These are phyloP conservation scores for Dendrothele bispora DNA, from an alignment of 768 basidiomycete genomes.

Conservation along the genomic window DNA sequence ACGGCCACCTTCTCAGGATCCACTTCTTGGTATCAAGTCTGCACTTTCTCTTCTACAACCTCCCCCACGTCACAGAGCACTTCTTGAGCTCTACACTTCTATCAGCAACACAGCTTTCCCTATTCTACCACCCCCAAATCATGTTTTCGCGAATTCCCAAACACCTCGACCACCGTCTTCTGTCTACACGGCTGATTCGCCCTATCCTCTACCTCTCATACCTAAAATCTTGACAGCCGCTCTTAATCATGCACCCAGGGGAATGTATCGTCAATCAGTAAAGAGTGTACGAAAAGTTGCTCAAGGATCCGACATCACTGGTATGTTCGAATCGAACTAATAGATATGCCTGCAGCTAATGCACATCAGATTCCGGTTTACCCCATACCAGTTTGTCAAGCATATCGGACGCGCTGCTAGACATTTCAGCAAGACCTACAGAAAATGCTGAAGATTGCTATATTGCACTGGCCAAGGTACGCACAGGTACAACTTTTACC, in stretches of 20 bases:
- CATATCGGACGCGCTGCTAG: conserved; percentile 17
- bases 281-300: not conserved
- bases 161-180: not conserved
- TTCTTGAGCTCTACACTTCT: not conserved
- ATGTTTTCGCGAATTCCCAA: not conserved
- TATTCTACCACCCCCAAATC: conserved; percentile 1
- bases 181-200: not conserved
- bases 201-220: not conserved
- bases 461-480: conserved; percentile 17
- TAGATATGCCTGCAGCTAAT: conserved; percentile 12
- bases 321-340: not conserved
- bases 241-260: not conserved
- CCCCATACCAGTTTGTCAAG: conserved; percentile 11
- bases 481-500: not conserved
- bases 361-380: conserved; percentile 1
- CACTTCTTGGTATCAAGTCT: not conserved
- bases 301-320: not conserved
- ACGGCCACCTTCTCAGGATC: not conserved
- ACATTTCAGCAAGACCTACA: conserved; percentile 16
- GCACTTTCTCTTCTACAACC: conserved; percentile 3
- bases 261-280: not conserved
- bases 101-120: conserved; percentile 3
- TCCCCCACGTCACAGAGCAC: not conserved
- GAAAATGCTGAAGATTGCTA: conserved; percentile 15
- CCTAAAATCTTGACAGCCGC: conserved; percentile 1